Evolutionary conservation across 2,329 filamentous ascomycete species (phyloP).

Genomic region (Fusarium sp.): DNA sequence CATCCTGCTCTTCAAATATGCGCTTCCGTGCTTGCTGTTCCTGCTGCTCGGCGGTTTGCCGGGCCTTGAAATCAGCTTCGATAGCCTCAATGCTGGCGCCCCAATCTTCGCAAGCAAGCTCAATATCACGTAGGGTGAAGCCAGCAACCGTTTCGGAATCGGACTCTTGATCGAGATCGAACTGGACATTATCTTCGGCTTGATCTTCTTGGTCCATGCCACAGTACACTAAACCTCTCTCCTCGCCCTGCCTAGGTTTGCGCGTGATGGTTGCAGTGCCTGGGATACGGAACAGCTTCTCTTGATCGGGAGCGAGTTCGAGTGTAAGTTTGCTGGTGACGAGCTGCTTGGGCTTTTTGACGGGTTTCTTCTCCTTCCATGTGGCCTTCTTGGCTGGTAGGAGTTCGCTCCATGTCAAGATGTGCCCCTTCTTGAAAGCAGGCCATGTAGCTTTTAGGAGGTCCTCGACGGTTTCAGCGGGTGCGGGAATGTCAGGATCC

Average conservation of each 20-base stretch:
- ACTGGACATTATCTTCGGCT: constrained; percentile 52
- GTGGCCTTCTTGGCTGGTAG: constrained; percentile 83
- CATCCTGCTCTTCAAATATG: constrained; percentile 56
- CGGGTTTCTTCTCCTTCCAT: constrained; percentile 80
- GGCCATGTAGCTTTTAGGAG: constrained; percentile 84
- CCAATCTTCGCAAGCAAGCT: constrained; percentile 89
- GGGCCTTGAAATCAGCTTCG: constrained; percentile 50
- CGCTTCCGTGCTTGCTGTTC: constrained; percentile 46
- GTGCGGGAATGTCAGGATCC: constrained; percentile 71
- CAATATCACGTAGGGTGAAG: constrained; percentile 81
- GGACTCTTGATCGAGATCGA: constrained; percentile 61
- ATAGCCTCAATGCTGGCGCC: constrained; percentile 68
- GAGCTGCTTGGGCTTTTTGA: constrained; percentile 82
- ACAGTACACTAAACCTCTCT: constrained; percentile 60
- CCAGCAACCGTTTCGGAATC: constrained; percentile 76
- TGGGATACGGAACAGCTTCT: constrained; percentile 83
- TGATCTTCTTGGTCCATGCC: constrained; percentile 50
- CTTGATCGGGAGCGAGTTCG: constrained; percentile 86
- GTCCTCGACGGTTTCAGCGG: constrained; percentile 78
- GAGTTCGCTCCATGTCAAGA: constrained; percentile 83
- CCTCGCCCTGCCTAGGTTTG: constrained; percentile 66
- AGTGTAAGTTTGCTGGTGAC: constrained; percentile 88
- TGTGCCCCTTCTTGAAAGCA: constrained; percentile 77
- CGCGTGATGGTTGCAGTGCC: constrained; percentile 64
- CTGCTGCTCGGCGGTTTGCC: constrained; percentile 47